Evolutionary conservation across 163 green algal genomes (phyloP), one percentile per base, ranked within the genome.

Genomic region (Volvox carteri): DNA sequence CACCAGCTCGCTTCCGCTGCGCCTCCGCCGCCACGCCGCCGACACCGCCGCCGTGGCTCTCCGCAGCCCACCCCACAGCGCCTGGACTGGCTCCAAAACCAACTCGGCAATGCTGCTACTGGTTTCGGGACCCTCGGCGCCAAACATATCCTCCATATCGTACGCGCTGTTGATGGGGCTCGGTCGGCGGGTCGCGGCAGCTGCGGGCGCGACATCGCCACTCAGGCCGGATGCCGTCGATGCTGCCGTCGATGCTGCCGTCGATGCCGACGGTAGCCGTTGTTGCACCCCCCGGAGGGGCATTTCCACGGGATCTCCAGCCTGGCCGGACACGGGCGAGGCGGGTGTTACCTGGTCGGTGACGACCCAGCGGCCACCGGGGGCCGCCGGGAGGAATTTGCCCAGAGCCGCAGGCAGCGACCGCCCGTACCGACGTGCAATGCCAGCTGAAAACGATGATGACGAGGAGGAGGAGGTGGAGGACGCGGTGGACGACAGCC

Each of bases 111-210:
- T 86, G 37, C 37, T 54, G 42, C 60, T 78, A 60, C 79, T 86
- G 33, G 28, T 56, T 35, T 67, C 46, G 16, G n/a, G 16, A 7
- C 44, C 6, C 14, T 19, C 37, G 28, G 37, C 37, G 12, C 35
- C 77, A 28, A 62, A n/a, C 8, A 78, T 50, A 33, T 86, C 60
- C 16, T 86, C 79, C 79, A 86, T 78, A 44, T 86, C 79, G 62
- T 86, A 86, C 30, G 79, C 79, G 62, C 79, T 86, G 79, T 86
- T 86, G n/a, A 86, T 46, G n/a, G n/a, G n/a, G n/a, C n/a, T n/a
- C 79, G 42, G 60, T 56, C 58, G 77, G 2, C 6, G 35, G 39
- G 30, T 18, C 2, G 44, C 73, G 33, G 68, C 68, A 30, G 35
- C 68, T 77, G 68, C 68, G 2, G 35, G 35, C 35, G 6, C 37